A percentile compares a stretch with the other conserved stretches of the same genome.
Conservation (phyloP, 257 asterid species). For the Cinchona pubescens region DNA sequence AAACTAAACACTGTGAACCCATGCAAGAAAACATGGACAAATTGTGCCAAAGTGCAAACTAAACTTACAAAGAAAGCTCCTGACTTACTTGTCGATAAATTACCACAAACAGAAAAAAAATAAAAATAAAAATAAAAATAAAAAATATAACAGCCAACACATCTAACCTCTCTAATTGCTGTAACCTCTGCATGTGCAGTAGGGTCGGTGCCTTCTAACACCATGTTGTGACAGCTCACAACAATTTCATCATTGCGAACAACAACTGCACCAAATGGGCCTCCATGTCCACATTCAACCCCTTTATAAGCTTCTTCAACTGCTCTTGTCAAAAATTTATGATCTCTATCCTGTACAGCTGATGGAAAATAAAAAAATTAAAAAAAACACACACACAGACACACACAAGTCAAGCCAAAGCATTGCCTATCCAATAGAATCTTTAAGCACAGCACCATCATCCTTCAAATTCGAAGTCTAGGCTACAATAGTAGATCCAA, state of each 20-base stretch:
- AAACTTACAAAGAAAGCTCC: background rate
- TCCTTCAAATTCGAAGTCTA: background rate
- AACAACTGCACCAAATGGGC: slow-evolving; percentile 98
- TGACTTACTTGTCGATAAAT: background rate
- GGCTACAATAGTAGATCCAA: background rate
- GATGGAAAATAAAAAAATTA: slow-evolving; percentile 25
- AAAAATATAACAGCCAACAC: background rate
- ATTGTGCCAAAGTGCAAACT: background rate
- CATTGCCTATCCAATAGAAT: background rate
- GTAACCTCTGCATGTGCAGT: slow-evolving; percentile 99
- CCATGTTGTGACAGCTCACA: slow-evolving; percentile 96
- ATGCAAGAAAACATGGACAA: background rate
- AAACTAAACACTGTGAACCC: background rate
- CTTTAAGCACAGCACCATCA: background rate
- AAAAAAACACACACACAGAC: too few species aligned
- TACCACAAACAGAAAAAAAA: background rate
- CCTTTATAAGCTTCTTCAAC: slow-evolving; percentile 98
- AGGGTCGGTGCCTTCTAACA: slow-evolving; percentile 73
- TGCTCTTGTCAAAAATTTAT: slow-evolving; percentile 80
- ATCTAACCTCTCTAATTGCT: slow-evolving; percentile 92
- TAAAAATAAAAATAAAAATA: too few species aligned
- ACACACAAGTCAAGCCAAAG: background rate
- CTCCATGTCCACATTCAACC: slow-evolving; percentile 93
- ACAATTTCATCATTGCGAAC: slow-evolving; percentile 77
- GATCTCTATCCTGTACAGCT: slow-evolving; percentile 93